These are phyloP conservation scores for Globisporangium solare DNA, from an alignment of 352 stramenopile species.

Conservation along the genomic window DNA sequence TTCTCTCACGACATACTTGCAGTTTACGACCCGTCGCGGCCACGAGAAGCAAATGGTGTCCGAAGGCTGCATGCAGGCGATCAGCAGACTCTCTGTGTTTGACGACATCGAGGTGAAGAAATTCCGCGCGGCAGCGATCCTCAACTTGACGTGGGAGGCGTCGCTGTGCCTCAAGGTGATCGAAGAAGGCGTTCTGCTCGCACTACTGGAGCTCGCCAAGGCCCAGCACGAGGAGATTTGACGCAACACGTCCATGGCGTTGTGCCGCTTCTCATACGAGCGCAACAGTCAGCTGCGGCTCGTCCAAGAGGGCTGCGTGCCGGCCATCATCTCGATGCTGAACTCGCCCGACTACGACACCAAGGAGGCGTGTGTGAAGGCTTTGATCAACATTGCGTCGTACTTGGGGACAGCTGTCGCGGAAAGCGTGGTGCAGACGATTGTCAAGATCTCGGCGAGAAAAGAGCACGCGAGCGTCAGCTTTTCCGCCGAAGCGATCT, in stretches of 20 bases:
- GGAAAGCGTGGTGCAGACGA: constrained; percentile 73
- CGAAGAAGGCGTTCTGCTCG: constrained; percentile 68
- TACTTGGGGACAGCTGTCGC: constrained; percentile 51
- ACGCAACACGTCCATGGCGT: constrained; percentile 76
- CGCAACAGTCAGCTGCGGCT: constrained; percentile 59
- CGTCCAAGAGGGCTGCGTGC: constrained; percentile 79
- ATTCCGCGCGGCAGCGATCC: constrained; percentile 74
- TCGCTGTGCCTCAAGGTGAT: constrained; percentile 49
- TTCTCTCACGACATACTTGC: neutral
- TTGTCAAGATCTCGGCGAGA: constrained; percentile 70
- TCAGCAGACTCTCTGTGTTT: constrained; percentile 71
- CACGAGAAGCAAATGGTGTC: constrained; percentile 74
- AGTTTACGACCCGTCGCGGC: constrained; percentile 60
- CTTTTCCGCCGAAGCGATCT: constrained; percentile 72
- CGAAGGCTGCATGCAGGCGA: constrained; percentile 68
- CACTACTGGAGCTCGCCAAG: constrained; percentile 73
- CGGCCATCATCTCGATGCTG: constrained; percentile 80
- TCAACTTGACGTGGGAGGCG: constrained; percentile 68
- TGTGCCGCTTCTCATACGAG: constrained; percentile 83
- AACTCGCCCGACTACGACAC: constrained; percentile 76
- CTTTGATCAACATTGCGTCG: constrained; percentile 81
- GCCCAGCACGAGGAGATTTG: constrained; percentile 75
- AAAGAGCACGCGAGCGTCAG: constrained; percentile 49
- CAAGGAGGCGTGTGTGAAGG: constrained; percentile 81
- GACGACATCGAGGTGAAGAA: constrained; percentile 81